Evolutionary conservation across 1,284 basidiomycete genomes (phyloP), one percentile per base, ranked within the genome.

Genomic region (Baeospora myosura): DNA sequence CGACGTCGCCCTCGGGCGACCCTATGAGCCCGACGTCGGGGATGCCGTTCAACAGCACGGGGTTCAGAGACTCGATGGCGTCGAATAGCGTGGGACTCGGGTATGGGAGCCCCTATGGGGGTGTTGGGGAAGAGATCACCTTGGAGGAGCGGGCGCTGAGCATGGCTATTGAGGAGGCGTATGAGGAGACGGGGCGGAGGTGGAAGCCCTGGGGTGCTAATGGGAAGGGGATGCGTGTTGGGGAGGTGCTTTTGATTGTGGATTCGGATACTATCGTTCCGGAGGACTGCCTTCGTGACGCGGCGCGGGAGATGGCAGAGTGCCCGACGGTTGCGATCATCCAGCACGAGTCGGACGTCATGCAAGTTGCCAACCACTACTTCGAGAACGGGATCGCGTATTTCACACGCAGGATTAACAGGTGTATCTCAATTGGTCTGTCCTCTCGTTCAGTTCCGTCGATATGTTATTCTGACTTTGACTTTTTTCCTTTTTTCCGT

Each of bases 261-360:
- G 88, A 90, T 57, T 79, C 81, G 16, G 88, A 92, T 62, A 92
- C 88, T 7, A 60, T 88, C 42, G 86, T 92, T 0, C 88, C 88
- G 1, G 80, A 81, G 54, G 88, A 90, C 58, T 91, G 85, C 56
- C 73, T 91, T 51, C 72, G 85, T 30, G 87, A 90, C 59, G 88
- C 88, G 0, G 87, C 84, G 4, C 72, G 81, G 23, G 88, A 92
- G 62, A 77, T 91, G 66, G 63, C 68, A 6, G 76, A 78, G 51
- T 76, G 69, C 47, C 82, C 81, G 10, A 79, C 82, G 32, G 74
- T 90, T 20, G 87, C 76, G 2, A 86, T 90, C 56, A 75, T 92
- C 43, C 86, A 88, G 54, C 86, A 89, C 58, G 83, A 85, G 52
- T 81, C 77, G 26, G 80, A 84, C 54, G 85, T 88, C 26, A 86